Percentiles rank a stretch among this genome's conserved stretches.
Evolutionary conservation across 2,329 filamentous ascomycete genomes (phyloP).

Genomic region (Microsporum audouinii): DNA sequence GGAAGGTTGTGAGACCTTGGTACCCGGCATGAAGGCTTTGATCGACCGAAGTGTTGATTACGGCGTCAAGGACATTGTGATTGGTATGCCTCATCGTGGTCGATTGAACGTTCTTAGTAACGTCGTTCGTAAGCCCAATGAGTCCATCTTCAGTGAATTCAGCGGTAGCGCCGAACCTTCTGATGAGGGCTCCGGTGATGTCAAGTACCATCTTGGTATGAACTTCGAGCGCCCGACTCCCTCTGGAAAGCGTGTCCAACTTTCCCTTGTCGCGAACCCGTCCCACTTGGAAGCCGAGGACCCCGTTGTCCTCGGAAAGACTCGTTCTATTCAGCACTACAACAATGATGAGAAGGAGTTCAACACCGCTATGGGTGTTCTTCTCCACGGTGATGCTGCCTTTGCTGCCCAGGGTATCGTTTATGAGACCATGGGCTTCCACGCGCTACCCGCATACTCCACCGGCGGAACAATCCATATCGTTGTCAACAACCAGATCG

Average conservation of each 20-base stretch:
- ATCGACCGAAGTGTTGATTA: conserved; percentile 98
- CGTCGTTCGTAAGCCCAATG: conserved; percentile 97
- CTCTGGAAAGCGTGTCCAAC: conserved; percentile 97
- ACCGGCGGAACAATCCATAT: conserved; percentile 95
- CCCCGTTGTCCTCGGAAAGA: conserved; percentile 94
- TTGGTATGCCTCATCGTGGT: conserved; percentile 98
- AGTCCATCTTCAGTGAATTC: conserved; percentile 99
- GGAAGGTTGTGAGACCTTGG: conserved; percentile 91
- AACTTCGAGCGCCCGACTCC: conserved; percentile 98
- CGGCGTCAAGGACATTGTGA: conserved; percentile 97
- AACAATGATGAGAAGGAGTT: conserved; percentile 91
- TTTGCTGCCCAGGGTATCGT: conserved; percentile 95
- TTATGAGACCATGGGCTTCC: conserved; percentile 97
- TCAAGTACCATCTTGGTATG: conserved; percentile 99
- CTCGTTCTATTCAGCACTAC: conserved; percentile 95
- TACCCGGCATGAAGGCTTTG: conserved; percentile 97
- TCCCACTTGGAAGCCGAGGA: conserved; percentile 98
- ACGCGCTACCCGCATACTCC: conserved; percentile 88
- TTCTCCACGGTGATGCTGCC: conserved; percentile 93
- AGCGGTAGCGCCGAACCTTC: conserved; percentile 74
- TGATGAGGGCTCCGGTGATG: conserved; percentile 94
- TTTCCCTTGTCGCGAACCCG: conserved; percentile 94
- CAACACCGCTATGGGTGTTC: conserved; percentile 82
- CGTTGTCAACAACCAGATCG: conserved; percentile 99
- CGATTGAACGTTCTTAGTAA: conserved; percentile 96